Evolutionary conservation across 2,329 filamentous ascomycete genomes (phyloP).

Genomic region (Clonostachys rosea): DNA sequence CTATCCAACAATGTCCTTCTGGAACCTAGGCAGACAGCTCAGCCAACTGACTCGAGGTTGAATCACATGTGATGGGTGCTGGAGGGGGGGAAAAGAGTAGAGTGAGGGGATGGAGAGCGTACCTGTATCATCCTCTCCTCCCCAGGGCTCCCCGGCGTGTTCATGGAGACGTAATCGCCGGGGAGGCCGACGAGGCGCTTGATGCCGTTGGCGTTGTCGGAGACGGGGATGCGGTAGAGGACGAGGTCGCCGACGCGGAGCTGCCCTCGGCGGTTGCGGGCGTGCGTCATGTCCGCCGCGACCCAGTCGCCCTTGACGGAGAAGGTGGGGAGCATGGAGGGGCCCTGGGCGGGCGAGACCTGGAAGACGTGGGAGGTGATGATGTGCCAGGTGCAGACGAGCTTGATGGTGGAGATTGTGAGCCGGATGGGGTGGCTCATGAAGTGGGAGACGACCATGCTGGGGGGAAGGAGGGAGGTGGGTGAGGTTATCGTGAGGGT

Average conservation of each 20-base stretch:
- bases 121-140: constrained; percentile 63
- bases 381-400: constrained; percentile 3
- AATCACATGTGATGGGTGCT: background rate
- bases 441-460: constrained; percentile 11
- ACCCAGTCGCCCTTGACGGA: constrained; percentile 62
- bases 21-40: constrained; percentile 61
- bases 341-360: constrained; percentile 58
- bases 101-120: background rate
- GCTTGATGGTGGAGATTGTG: constrained; percentile 21
- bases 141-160: constrained; percentile 48
- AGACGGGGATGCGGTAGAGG: constrained; percentile 69
- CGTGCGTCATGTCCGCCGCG: constrained; percentile 62
- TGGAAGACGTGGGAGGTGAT: constrained; percentile 48
- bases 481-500: too few relatives aligned
- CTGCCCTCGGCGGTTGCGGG: constrained; percentile 64
- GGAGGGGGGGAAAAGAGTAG: too few relatives aligned
- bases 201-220: constrained; percentile 53
- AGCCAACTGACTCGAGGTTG: background rate
- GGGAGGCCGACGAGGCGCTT: constrained; percentile 79
- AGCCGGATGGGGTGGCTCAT: constrained; percentile 32
- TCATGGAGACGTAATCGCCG: constrained; percentile 68
- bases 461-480: background rate
- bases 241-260: constrained; percentile 79
- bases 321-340: constrained; percentile 89
- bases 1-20: constrained; percentile 85